A percentile compares a stretch with the other conserved stretches of the same genome.
These are phyloP conservation scores for Ulota crispa DNA, from an alignment of 225 moss, liverwort and hornwort genomes.

Conservation along the genomic window DNA sequence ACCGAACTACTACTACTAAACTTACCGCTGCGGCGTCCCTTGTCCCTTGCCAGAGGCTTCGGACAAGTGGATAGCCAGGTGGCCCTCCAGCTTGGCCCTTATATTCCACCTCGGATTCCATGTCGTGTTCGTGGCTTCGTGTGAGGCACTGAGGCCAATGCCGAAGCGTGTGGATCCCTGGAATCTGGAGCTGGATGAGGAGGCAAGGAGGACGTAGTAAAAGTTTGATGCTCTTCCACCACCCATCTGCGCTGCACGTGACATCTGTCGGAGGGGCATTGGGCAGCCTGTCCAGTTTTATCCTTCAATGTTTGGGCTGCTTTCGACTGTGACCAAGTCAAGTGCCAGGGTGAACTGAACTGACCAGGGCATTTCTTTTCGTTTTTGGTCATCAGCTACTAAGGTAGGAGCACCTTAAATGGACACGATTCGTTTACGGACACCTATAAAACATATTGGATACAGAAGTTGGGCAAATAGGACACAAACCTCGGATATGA, in stretches of 20 bases:
- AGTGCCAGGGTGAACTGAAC: too few relatives aligned
- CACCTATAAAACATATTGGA: too few relatives aligned
- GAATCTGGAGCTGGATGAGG: neutral
- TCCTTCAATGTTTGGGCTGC: neutral
- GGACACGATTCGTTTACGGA: too few relatives aligned
- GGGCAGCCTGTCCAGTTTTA: neutral
- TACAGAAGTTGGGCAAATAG: too few relatives aligned
- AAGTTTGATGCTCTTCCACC: neutral
- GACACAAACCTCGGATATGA: too few relatives aligned
- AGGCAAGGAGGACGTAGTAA: neutral
- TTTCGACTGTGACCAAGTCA: too few relatives aligned
- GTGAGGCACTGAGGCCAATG: too few relatives aligned
- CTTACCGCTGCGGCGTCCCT: neutral
- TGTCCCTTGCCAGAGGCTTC: neutral
- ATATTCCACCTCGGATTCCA: neutral
- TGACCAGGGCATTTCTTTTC: too few relatives aligned
- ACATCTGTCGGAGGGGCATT: neutral
- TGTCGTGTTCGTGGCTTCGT: neutral
- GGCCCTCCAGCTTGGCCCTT: neutral
- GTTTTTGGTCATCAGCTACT: too few relatives aligned
- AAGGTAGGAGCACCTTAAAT: too few relatives aligned
- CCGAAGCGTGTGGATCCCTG: neutral
- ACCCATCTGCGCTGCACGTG: neutral
- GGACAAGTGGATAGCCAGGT: slow-evolving; percentile 21
- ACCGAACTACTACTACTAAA: too few relatives aligned